Conservation (phyloP, 169 alveolate genomes). For the Cyclospora cayetanensis region DNA sequence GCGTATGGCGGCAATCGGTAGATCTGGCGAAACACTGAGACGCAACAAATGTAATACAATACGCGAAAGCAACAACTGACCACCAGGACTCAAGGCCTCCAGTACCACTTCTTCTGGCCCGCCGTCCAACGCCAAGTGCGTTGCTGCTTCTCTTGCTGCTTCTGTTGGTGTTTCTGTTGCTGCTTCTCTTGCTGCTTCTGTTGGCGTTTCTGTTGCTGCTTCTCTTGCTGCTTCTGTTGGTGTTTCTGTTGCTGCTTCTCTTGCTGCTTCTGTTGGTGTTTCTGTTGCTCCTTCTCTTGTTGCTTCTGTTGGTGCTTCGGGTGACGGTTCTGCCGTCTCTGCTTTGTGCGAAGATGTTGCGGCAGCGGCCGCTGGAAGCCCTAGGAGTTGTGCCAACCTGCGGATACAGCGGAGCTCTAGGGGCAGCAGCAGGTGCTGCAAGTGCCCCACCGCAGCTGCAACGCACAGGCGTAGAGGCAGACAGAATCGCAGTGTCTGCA, state of each 20-base stretch:
- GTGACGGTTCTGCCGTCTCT: not conserved
- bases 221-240: not conserved
- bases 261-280: not conserved
- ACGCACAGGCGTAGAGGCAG: not conserved
- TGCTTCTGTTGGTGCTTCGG: not conserved
- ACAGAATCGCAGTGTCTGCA: conserved; percentile 11
- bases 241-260: not conserved
- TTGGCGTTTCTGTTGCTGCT: not conserved
- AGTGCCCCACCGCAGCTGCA: not conserved
- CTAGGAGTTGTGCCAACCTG: not conserved
- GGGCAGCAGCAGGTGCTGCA: not conserved
- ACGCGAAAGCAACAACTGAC: conserved; percentile 13
- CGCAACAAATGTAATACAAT: conserved; percentile 11
- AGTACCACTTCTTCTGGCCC: not conserved
- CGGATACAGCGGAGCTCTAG: not conserved
- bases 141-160: too few relatives aligned
- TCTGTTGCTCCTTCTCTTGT: not conserved
- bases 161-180: not conserved
- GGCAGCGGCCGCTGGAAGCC: not conserved
- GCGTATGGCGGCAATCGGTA: not conserved
- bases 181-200: not conserved
- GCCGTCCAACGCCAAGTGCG: too few relatives aligned
- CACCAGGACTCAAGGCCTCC: not conserved
- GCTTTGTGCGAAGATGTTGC: not conserved
- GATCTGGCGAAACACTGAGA: not conserved